Evolutionary conservation across 352 stramenopile genomes (phyloP), one percentile per base, ranked within the genome.

Genomic region (Globisporangium alternatum): DNA sequence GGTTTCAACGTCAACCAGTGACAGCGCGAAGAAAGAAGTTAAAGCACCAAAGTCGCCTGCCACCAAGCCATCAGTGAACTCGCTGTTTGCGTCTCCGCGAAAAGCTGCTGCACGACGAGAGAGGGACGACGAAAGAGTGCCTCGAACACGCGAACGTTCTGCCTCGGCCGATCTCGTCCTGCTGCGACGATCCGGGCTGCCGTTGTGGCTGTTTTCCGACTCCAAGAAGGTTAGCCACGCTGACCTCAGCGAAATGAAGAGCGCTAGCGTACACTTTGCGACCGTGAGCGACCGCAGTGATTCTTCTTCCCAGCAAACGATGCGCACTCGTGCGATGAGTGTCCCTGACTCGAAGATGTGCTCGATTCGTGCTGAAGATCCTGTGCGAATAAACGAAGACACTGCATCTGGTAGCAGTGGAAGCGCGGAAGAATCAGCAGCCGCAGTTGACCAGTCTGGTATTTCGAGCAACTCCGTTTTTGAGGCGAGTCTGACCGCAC

Each of bases 91-190:
- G 35, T 65, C 59, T 21, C 59, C 59, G 33, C 33, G 59, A n/a
- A 60, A 66, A 48, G 22, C 41, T 37, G 51, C 12, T 13, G 51
- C 12, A n/a, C 22, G 25, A 39, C 49, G 49, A 10, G 37, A 53
- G 2, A 45, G 22, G 19, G 63, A 67, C n/a, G 44, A 43, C 3
- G 53, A 57, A n/a, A 30, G 5, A 22, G 41, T 41, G 12, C 44
- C 33, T 17, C 5, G 4, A 15, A 62, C 57, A n/a, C 72, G 72
- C 25, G 62, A 53, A 0, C 72, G 70, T 0, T 73, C 70, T 10
- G 67, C 70, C 3, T 80, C 72, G 1, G 72, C 72, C 1, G 72
- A 80, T 53, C 48, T 49, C 10, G 70, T 80, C 25, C 57, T 80
- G 15, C 39, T 77, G 28, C 60, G 62, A 17, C 59, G 62, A n/a